Percentiles rank a stretch among this genome's conserved stretches.
These are phyloP conservation scores for Boletus subcaerulescens DNA, from an alignment of 768 basidiomycete genomes.

Conservation along the genomic window DNA sequence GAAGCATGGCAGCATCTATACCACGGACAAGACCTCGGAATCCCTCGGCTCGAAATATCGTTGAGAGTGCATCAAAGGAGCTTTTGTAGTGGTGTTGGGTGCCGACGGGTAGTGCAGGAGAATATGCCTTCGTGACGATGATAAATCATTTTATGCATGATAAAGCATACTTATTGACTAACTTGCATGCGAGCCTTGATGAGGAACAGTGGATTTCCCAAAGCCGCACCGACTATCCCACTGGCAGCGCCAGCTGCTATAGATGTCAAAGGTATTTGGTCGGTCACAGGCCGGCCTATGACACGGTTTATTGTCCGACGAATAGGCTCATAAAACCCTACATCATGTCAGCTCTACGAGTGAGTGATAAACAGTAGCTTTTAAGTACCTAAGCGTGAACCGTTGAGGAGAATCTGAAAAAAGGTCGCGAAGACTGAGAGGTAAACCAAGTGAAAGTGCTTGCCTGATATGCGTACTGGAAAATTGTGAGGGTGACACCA, in stretches of 20 bases:
- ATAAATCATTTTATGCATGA: neutral
- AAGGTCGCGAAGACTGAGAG: conserved; percentile 2
- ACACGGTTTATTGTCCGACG: conserved; percentile 65
- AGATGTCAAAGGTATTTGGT: conserved; percentile 74
- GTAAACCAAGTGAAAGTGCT: conserved; percentile 21
- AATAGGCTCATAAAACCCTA: conserved; percentile 96
- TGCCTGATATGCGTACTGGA: conserved; percentile 89
- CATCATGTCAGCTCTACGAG: conserved; percentile 12
- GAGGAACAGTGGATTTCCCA: conserved; percentile 91
- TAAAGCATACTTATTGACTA: neutral
- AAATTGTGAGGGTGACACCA: conserved; percentile 7
- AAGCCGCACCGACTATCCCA: conserved; percentile 81
- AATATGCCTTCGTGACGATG: conserved; percentile 69
- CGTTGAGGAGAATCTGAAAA: conserved; percentile 81
- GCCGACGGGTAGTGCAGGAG: conserved; percentile 90
- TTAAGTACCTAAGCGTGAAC: conserved; percentile 73
- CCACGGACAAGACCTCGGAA: conserved; percentile 82
- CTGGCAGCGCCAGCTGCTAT: conserved; percentile 84
- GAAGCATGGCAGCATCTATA: conserved; percentile 88
- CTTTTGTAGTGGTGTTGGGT: conserved; percentile 90
- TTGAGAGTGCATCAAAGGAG: conserved; percentile 75
- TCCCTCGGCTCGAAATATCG: conserved; percentile 77
- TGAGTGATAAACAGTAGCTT: neutral
- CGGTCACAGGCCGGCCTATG: conserved; percentile 59
- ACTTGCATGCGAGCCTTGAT: conserved; percentile 99